A percentile compares a stretch with the other conserved stretches of the same genome.
These are phyloP conservation scores for Clavariopsis aquatica DNA, from an alignment of 495 filamentous ascomycete species.

Conservation along the genomic window DNA sequence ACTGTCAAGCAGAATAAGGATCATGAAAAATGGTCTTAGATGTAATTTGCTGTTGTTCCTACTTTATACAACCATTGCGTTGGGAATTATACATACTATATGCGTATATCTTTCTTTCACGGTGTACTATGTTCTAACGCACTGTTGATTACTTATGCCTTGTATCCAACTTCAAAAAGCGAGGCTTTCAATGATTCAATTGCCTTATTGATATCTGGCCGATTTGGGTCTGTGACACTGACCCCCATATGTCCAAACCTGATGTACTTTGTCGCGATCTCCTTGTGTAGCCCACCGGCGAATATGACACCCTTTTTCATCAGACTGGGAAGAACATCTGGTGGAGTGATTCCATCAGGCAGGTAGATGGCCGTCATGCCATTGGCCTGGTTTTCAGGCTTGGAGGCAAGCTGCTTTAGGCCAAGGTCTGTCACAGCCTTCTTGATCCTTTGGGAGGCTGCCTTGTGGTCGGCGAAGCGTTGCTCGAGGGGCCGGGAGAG, in stretches of 20 bases:
- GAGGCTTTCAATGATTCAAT: slow-evolving; percentile 73
- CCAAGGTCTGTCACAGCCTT: slow-evolving; percentile 74
- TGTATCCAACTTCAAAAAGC: slow-evolving; percentile 66
- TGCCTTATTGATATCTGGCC: slow-evolving; percentile 77
- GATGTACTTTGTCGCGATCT: slow-evolving; percentile 70
- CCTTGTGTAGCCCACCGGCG: slow-evolving; percentile 91
- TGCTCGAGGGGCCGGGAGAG: slow-evolving; percentile 72
- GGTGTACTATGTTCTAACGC: not conserved
- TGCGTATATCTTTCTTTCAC: not conserved
- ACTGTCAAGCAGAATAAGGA: too few relatives aligned
- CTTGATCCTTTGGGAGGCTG: slow-evolving; percentile 80
- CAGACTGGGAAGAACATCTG: slow-evolving; percentile 82
- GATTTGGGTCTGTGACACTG: slow-evolving; percentile 68
- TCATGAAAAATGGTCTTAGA: too few relatives aligned
- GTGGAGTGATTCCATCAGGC: slow-evolving; percentile 74
- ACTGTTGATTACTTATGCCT: slow-evolving; percentile 16
- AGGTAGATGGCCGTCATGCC: slow-evolving; percentile 98
- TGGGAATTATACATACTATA: not conserved
- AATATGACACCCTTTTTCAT: slow-evolving; percentile 91
- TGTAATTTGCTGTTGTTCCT: too few relatives aligned
- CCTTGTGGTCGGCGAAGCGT: slow-evolving; percentile 76
- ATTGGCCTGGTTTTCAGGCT: slow-evolving; percentile 88
- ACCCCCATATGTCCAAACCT: slow-evolving; percentile 95
- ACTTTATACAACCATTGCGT: too few relatives aligned
- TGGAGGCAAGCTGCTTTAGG: slow-evolving; percentile 78